Evolutionary conservation across 1,284 basidiomycete species (phyloP).

Genomic region (Cryptococcus sp.): DNA sequence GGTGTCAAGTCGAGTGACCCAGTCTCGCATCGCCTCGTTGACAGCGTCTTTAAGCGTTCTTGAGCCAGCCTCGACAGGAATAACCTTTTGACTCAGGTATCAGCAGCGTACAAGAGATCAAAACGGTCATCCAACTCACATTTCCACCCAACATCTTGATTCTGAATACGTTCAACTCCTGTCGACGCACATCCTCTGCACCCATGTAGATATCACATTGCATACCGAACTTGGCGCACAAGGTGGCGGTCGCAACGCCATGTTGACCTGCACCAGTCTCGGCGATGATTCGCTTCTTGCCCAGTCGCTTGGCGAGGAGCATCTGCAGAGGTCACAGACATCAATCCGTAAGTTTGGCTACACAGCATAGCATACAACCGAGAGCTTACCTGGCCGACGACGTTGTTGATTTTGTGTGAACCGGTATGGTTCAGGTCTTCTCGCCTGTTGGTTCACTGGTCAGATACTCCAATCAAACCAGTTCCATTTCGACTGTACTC

Average conservation of each 20-base stretch:
- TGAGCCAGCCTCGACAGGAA: slow-evolving; percentile 92
- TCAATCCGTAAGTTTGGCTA: background rate
- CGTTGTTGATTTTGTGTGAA: slow-evolving; percentile 97
- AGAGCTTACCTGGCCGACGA: slow-evolving; percentile 72
- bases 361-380: slow-evolving; percentile 9
- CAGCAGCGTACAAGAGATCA: background rate
- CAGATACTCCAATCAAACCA: slow-evolving; percentile 12
- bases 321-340: slow-evolving; percentile 59
- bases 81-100: slow-evolving; percentile 60
- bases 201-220: slow-evolving; percentile 99
- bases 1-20: slow-evolving; percentile 91
- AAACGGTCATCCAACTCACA: slow-evolving; percentile 52
- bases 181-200: slow-evolving; percentile 93
- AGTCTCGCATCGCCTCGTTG: slow-evolving; percentile 95
- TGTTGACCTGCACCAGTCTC: slow-evolving; percentile 99
- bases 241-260: slow-evolving; percentile 97
- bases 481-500: slow-evolving; percentile 44
- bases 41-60: slow-evolving; percentile 97
- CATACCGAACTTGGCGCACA: slow-evolving; percentile 93
- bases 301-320: slow-evolving; percentile 84
- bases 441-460: slow-evolving; percentile 28
- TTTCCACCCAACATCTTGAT: slow-evolving; percentile 97
- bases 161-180: slow-evolving; percentile 95
- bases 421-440: slow-evolving; percentile 80
- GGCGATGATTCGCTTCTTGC: slow-evolving; percentile 96